Evolutionary conservation across 2,329 filamentous ascomycete species (phyloP).

Genomic region (Scytalidium sp.): DNA sequence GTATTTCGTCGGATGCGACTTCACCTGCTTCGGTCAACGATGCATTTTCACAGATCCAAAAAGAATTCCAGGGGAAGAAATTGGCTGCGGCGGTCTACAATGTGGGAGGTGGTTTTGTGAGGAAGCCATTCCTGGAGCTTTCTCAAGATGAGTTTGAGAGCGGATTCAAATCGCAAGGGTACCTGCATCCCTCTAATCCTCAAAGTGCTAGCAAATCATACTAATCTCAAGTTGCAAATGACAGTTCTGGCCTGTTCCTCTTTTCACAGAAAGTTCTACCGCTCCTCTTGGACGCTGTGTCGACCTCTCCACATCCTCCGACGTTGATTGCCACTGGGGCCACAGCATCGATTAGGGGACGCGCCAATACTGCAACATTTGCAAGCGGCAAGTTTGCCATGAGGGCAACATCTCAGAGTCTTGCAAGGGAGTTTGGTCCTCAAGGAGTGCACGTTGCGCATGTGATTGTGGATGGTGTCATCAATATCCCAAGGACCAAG

Average conservation of each 20-base stretch:
- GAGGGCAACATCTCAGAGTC: conserved; percentile 68
- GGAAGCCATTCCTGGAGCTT: conserved; percentile 59
- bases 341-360: conserved; percentile 74
- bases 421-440: conserved; percentile 82
- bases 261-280: conserved; percentile 74
- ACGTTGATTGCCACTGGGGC: conserved; percentile 84
- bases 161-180: conserved; percentile 47
- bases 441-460: conserved; percentile 82
- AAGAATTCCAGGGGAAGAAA: conserved; percentile 52
- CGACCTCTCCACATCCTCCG: conserved; percentile 59
- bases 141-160: conserved; percentile 45
- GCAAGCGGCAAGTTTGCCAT: conserved; percentile 78
- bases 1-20: conserved; percentile 64
- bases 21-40: conserved; percentile 46
- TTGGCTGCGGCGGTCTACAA: conserved; percentile 71
- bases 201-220: not conserved
- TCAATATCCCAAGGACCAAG: conserved; percentile 74
- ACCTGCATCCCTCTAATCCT: conserved; percentile 23
- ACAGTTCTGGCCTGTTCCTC: conserved; percentile 65
- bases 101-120: conserved; percentile 49
- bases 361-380: conserved; percentile 67
- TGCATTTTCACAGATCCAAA: conserved; percentile 61
- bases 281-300: conserved; percentile 60
- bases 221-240: conserved; percentile 1
- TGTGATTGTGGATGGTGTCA: conserved; percentile 79